A percentile compares a stretch with the other conserved stretches of the same genome.
phyloP scores from a whole-genome alignment of 2,329 filamentous ascomycete genomes.

The Thelonectria discophora region DNA sequence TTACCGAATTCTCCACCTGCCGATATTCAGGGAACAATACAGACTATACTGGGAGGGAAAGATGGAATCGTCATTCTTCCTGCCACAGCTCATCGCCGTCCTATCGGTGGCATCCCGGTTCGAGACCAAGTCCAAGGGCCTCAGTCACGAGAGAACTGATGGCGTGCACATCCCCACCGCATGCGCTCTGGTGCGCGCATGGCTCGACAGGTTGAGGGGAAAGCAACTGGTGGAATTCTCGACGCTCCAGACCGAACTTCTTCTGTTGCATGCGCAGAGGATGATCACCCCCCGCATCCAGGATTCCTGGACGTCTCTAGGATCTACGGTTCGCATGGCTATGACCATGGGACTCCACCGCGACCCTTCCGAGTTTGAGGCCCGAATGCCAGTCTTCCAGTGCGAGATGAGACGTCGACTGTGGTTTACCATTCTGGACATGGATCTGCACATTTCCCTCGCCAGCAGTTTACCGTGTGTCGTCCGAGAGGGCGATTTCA shows the following conservation, averaged over 20 bases:
- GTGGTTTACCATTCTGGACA: slow-evolving; percentile 66
- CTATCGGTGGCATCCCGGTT: slow-evolving; percentile 64
- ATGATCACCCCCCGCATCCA: slow-evolving; percentile 62
- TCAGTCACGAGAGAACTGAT: slow-evolving; percentile 60
- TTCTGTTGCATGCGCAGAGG: slow-evolving; percentile 62
- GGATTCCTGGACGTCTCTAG: slow-evolving; percentile 64
- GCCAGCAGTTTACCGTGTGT: slow-evolving; percentile 61
- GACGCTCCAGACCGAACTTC: slow-evolving; percentile 62
- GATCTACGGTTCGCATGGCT: slow-evolving; percentile 63
- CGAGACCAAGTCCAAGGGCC: slow-evolving; percentile 59
- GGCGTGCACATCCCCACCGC: slow-evolving; percentile 67
- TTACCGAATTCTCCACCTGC: slow-evolving; percentile 63
- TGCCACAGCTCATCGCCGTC: slow-evolving; percentile 63
- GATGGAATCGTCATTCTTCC: slow-evolving; percentile 58
- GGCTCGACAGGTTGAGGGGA: slow-evolving; percentile 61
- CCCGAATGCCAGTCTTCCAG: slow-evolving; percentile 59
- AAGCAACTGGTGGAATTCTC: slow-evolving; percentile 62
- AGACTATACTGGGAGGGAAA: slow-evolving; percentile 61
- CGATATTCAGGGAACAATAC: slow-evolving; percentile 61
- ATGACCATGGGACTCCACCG: slow-evolving; percentile 69
- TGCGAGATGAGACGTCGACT: slow-evolving; percentile 63
- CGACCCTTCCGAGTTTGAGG: slow-evolving; percentile 63
- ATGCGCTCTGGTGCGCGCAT: slow-evolving; percentile 62
- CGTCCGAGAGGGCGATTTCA: slow-evolving; percentile 63
- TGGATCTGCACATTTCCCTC: slow-evolving; percentile 64